A percentile compares a stretch with the other conserved stretches of the same genome.
These are phyloP conservation scores for Leishmania major DNA, from an alignment of 208 protist species.

Conservation along the genomic window DNA sequence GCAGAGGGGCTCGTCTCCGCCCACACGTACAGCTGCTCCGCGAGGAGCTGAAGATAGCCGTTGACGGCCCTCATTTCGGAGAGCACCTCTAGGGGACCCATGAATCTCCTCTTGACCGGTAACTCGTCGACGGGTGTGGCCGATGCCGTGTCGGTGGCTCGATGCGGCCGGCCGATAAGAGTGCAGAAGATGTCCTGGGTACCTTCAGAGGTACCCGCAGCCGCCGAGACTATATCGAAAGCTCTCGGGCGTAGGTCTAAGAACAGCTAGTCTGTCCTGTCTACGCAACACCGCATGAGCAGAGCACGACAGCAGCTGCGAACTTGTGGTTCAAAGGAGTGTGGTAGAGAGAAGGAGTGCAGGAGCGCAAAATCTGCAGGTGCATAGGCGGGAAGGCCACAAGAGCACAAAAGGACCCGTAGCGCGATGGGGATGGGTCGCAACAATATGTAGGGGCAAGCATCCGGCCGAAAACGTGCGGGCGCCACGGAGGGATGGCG, in stretches of 20 bases:
- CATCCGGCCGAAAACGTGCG: background rate
- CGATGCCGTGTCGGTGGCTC: background rate
- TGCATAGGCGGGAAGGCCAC: background rate
- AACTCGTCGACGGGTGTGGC: background rate
- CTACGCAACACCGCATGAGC: background rate
- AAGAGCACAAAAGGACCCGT: background rate
- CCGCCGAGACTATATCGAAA: background rate
- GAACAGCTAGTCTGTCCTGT: background rate
- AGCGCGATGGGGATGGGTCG: background rate
- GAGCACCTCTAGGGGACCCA: background rate
- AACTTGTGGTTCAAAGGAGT: background rate
- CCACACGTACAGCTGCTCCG: background rate
- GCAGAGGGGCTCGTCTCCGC: background rate
- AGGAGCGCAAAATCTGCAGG: background rate
- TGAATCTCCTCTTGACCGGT: background rate
- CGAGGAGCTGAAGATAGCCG: background rate
- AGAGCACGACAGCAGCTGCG: background rate
- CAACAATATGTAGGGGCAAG: background rate
- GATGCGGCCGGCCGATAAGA: background rate
- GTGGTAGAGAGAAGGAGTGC: background rate
- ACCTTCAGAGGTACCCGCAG: background rate
- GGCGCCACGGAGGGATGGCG: background rate
- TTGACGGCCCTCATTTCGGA: constrained; percentile 4
- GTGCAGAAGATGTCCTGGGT: background rate
- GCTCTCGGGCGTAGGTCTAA: background rate